Percentiles rank a stretch among this genome's conserved stretches.
Evolutionary conservation across 78 protist species (phyloP).

Genomic region (Emiliania huxleyi): DNA sequence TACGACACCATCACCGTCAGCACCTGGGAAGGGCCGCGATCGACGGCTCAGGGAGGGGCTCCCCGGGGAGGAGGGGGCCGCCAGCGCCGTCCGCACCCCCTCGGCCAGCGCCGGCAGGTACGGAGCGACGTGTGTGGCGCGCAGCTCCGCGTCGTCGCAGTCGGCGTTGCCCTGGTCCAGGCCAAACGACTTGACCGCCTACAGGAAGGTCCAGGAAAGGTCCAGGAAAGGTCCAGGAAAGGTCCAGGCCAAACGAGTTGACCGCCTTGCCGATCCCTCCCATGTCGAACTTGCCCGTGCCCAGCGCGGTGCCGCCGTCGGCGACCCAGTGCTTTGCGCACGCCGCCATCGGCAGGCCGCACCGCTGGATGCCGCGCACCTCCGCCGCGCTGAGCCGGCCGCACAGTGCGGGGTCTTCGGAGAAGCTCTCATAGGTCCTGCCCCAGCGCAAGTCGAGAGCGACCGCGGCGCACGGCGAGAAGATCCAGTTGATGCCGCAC

Average conservation of each 20-base stretch:
- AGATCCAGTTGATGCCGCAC: not conserved
- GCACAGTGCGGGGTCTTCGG: not conserved
- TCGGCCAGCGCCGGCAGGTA: not conserved
- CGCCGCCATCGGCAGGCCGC: not conserved
- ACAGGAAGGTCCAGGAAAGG: too few relatives aligned
- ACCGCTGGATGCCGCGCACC: not conserved
- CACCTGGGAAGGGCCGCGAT: too few relatives aligned
- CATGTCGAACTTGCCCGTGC: not conserved
- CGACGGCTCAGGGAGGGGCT: too few relatives aligned
- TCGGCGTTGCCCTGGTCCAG: not conserved
- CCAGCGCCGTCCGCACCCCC: not conserved
- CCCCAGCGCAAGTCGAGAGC: not conserved
- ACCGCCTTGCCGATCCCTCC: not conserved
- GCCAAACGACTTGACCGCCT: not conserved
- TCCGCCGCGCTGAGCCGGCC: not conserved
- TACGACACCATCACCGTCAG: not conserved
- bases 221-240: too few relatives aligned
- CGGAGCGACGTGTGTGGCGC: not conserved
- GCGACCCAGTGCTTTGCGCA: not conserved
- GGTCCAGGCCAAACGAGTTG: not conserved
- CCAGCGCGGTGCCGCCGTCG: not conserved
- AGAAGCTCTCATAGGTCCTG: not conserved
- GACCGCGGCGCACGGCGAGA: constrained; percentile 9
- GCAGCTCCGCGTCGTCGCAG: not conserved
- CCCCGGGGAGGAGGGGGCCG: not conserved